These are phyloP conservation scores for Botryotinia globosa DNA, from an alignment of 2,329 filamentous ascomycete species.

Conservation along the genomic window DNA sequence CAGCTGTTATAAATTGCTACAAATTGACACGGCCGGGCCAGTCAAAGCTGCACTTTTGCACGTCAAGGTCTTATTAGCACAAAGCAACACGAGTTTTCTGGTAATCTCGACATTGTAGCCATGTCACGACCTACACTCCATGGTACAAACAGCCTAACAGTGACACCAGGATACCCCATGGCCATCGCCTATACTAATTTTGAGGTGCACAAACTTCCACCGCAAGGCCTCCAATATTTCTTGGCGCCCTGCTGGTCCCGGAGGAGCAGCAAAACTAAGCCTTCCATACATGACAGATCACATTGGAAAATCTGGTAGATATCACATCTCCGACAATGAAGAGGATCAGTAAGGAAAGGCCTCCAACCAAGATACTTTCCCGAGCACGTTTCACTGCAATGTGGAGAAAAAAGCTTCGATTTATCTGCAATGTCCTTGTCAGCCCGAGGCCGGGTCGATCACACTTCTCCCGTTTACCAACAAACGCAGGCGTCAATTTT, in stretches of 20 bases:
- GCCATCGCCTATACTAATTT: background rate
- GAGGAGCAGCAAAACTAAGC: background rate
- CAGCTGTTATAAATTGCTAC: background rate
- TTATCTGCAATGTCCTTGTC: background rate
- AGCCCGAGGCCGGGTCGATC: background rate
- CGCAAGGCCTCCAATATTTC: background rate
- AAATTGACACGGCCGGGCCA: background rate
- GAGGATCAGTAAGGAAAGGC: background rate
- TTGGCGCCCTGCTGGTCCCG: background rate
- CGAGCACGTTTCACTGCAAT: background rate
- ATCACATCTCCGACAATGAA: background rate
- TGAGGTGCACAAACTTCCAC: background rate
- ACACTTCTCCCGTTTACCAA: constrained; percentile 9
- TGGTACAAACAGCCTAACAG: background rate
- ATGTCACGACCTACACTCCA: background rate
- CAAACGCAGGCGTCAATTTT: constrained; percentile 2
- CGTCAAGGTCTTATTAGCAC: background rate
- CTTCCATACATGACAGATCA: background rate
- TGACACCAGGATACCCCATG: background rate
- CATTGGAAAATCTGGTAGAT: background rate
- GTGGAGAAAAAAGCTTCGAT: background rate
- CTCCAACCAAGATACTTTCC: background rate
- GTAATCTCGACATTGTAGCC: background rate
- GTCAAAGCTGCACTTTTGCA: background rate
- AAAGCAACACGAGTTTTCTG: background rate